Evolutionary conservation across 1,284 basidiomycete genomes (phyloP).

Genomic region (Polyporus tsugae): DNA sequence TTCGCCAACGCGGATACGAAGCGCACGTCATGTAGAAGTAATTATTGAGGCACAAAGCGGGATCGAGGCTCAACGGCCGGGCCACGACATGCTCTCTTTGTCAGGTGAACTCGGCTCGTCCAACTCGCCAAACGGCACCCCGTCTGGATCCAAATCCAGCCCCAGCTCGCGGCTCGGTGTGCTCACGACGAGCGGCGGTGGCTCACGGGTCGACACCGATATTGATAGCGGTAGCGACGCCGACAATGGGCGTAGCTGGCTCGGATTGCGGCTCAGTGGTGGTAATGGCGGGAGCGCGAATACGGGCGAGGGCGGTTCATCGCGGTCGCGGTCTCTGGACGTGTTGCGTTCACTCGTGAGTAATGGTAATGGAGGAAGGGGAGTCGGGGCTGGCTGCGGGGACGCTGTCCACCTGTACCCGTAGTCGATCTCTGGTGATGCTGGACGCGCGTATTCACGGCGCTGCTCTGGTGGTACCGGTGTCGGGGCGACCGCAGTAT

Average conservation of each 20-base stretch:
- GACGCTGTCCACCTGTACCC: constrained; percentile 37
- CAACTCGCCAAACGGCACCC: constrained; percentile 32
- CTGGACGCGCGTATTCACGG: constrained; percentile 24
- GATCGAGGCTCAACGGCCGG: constrained; percentile 23
- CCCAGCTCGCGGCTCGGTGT: constrained; percentile 17
- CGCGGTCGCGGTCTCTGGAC: constrained; percentile 12
- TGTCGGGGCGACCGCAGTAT: constrained; percentile 7
- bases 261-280: constrained; percentile 16
- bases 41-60: not conserved
- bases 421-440: constrained; percentile 31
- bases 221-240: constrained; percentile 20
- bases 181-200: constrained; percentile 21
- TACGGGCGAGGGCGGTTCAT: constrained; percentile 21
- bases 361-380: constrained; percentile 12
- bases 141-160: constrained; percentile 38
- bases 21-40: not conserved
- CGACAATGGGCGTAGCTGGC: constrained; percentile 26
- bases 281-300: constrained; percentile 31
- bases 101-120: constrained; percentile 40
- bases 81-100: constrained; percentile 37
- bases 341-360: constrained; percentile 9
- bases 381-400: constrained; percentile 26
- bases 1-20: not conserved
- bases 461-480: constrained; percentile 15
- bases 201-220: constrained; percentile 20